phyloP scores from a whole-genome alignment of 2,329 filamentous ascomycete genomes.

The Pleoardoris graminearum region DNA sequence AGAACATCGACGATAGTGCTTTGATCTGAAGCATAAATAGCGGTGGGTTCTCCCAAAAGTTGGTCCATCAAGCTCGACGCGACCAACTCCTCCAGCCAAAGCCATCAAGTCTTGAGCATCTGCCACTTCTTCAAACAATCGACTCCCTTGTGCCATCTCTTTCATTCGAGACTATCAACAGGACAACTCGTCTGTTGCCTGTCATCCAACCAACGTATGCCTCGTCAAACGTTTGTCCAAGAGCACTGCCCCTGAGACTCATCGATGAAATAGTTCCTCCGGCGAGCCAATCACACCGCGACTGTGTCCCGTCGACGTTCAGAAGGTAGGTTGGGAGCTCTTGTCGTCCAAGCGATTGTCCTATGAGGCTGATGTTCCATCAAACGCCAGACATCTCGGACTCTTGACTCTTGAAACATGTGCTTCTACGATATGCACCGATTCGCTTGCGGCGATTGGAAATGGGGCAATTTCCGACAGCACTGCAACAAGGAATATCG shows the following conservation, averaged over 20 bases:
- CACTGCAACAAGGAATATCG: constrained; percentile 95
- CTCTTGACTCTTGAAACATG: constrained; percentile 61
- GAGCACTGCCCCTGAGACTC: constrained; percentile 33
- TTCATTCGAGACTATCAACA: constrained; percentile 16
- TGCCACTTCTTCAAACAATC: constrained; percentile 37
- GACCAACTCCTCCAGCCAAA: constrained; percentile 36
- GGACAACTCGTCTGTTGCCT: constrained; percentile 18
- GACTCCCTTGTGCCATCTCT: constrained; percentile 29
- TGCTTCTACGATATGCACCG: constrained; percentile 94
- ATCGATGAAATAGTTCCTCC: constrained; percentile 26
- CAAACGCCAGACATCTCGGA: constrained; percentile 30
- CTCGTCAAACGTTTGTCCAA: constrained; percentile 24
- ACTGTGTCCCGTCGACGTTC: constrained; percentile 24
- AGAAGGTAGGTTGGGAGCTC: constrained; percentile 34
- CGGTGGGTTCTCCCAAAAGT: constrained; percentile 30
- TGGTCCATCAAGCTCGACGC: constrained; percentile 34
- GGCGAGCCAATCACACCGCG: constrained; percentile 28
- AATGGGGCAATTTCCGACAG: constrained; percentile 90
- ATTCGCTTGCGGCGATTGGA: constrained; percentile 87
- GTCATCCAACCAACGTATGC: constrained; percentile 42
- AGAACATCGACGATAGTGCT: constrained; percentile 28
- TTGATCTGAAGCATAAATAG: constrained; percentile 48
- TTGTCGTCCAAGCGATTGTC: constrained; percentile 34
- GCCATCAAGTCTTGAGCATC: constrained; percentile 25
- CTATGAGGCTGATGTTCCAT: constrained; percentile 34